Percentiles rank a stretch among this genome's conserved stretches.
These are phyloP conservation scores for Pyricularia sp. DNA, from an alignment of 2,329 filamentous ascomycete species.

Conservation along the genomic window DNA sequence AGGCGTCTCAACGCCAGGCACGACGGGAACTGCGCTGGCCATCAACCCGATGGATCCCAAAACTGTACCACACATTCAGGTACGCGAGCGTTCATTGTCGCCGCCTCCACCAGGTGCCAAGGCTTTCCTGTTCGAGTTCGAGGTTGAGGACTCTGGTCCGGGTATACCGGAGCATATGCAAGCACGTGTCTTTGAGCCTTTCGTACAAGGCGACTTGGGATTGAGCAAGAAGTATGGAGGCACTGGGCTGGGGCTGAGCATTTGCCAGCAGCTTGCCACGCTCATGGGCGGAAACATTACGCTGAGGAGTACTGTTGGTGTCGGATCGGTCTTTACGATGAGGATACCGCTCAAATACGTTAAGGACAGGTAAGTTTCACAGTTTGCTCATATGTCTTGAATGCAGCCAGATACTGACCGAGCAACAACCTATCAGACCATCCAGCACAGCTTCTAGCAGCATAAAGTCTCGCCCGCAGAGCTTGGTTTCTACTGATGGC, in stretches of 20 bases:
- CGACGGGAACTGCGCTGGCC: slow-evolving; percentile 42
- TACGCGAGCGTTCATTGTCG: slow-evolving; percentile 47
- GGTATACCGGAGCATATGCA: slow-evolving; percentile 74
- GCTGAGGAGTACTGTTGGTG: slow-evolving; percentile 60
- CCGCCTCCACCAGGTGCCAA: slow-evolving; percentile 53
- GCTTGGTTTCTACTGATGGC: slow-evolving; percentile 19
- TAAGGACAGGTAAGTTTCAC: slow-evolving; percentile 47
- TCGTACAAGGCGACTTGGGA: slow-evolving; percentile 85
- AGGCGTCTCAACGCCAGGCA: slow-evolving; percentile 12
- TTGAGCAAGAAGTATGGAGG: slow-evolving; percentile 86
- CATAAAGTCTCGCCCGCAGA: slow-evolving; percentile 37
- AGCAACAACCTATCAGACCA: slow-evolving; percentile 21
- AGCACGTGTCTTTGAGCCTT: slow-evolving; percentile 82
- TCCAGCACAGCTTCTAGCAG: slow-evolving; percentile 48
- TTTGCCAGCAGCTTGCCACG: slow-evolving; percentile 75
- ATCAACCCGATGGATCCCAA: slow-evolving; percentile 56
- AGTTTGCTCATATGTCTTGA: no score
- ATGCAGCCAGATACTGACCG: not conserved
- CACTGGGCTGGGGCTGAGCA: slow-evolving; percentile 79
- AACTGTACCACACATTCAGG: slow-evolving; percentile 31
- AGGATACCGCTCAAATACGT: slow-evolving; percentile 72
- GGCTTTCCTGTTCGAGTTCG: slow-evolving; percentile 73
- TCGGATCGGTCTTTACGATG: slow-evolving; percentile 76
- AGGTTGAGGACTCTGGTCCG: slow-evolving; percentile 80
- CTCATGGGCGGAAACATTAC: slow-evolving; percentile 74